Evolutionary conservation across 2,329 filamentous ascomycete genomes (phyloP).

Genomic region (Hymenoscyphus linearis): DNA sequence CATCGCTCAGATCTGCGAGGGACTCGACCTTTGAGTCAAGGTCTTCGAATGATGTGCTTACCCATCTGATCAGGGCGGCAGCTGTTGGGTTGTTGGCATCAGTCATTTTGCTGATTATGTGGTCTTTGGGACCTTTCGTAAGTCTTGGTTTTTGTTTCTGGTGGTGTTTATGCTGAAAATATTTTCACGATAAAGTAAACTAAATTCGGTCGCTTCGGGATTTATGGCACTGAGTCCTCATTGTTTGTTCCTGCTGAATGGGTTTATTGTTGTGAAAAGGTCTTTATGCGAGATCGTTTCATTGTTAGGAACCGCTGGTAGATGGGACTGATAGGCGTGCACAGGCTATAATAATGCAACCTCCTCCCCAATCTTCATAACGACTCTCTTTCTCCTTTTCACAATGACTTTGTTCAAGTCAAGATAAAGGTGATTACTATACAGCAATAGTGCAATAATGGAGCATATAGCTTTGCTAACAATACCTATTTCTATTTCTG

Average conservation of each 20-base stretch:
- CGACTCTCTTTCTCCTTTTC: no score
- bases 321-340: constrained; percentile 2
- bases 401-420: no score
- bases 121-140: neutral
- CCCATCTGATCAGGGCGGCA: constrained; percentile 55
- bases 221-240: neutral
- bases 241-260: neutral
- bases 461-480: no score
- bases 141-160: neutral
- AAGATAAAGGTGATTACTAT: no score
- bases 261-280: neutral
- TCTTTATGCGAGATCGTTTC: constrained; percentile 6
- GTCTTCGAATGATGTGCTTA: constrained; percentile 31
- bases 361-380: no score
- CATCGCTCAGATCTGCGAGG: constrained; percentile 33
- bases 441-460: no score
- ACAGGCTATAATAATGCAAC: neutral
- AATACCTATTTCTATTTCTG: no score
- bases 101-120: neutral
- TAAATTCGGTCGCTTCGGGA: neutral
- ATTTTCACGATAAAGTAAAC: neutral
- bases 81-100: constrained; percentile 32
- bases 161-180: neutral
- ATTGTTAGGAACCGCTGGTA: constrained; percentile 3
- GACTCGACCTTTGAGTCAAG: constrained; percentile 27